A percentile compares a stretch with the other conserved stretches of the same genome.
Evolutionary conservation across 192 early-diverging fungal genomes (phyloP).

Genomic region (Coemansia sp.): DNA sequence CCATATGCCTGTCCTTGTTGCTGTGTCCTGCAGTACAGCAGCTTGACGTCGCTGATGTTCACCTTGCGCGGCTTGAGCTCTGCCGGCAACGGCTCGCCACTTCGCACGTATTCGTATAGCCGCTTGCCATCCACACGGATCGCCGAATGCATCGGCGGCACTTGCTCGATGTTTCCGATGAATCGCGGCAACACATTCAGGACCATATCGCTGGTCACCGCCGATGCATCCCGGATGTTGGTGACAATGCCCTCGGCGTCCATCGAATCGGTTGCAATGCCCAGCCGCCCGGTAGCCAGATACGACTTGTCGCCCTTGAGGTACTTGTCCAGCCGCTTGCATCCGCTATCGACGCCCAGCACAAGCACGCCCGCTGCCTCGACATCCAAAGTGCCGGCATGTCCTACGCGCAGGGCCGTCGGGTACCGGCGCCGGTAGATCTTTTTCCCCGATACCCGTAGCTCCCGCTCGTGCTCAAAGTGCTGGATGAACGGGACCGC

Average conservation of each 20-base stretch:
- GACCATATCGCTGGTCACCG: slow-evolving; percentile 47
- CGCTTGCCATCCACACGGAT: slow-evolving; percentile 66
- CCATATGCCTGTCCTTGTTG: not conserved
- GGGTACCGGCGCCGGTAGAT: slow-evolving; percentile 4
- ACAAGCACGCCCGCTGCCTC: slow-evolving; percentile 50
- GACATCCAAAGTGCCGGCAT: slow-evolving; percentile 50
- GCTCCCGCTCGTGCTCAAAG: slow-evolving; percentile 30
- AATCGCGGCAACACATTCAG: slow-evolving; percentile 52
- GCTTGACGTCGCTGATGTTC: slow-evolving; percentile 18
- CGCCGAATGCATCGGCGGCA: slow-evolving; percentile 73
- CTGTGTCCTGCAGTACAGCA: slow-evolving; percentile 20
- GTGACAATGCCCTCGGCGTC: slow-evolving; percentile 59
- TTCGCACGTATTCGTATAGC: slow-evolving; percentile 71
- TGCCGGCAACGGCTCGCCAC: slow-evolving; percentile 25
- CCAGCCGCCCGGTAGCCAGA: slow-evolving; percentile 56
- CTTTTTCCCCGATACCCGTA: slow-evolving; percentile 20
- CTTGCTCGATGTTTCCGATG: slow-evolving; percentile 61
- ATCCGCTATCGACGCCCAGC: slow-evolving; percentile 57
- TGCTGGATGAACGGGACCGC: slow-evolving; percentile 37
- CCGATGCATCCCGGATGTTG: slow-evolving; percentile 20
- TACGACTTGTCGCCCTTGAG: slow-evolving; percentile 58
- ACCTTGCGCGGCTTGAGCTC: slow-evolving; percentile 20
- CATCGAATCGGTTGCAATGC: slow-evolving; percentile 60
- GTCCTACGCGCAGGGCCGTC: slow-evolving; percentile 27
- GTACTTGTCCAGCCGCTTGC: slow-evolving; percentile 54